Evolutionary conservation across 1,284 basidiomycete genomes (phyloP).

Genomic region (Heliocybe sulcata): DNA sequence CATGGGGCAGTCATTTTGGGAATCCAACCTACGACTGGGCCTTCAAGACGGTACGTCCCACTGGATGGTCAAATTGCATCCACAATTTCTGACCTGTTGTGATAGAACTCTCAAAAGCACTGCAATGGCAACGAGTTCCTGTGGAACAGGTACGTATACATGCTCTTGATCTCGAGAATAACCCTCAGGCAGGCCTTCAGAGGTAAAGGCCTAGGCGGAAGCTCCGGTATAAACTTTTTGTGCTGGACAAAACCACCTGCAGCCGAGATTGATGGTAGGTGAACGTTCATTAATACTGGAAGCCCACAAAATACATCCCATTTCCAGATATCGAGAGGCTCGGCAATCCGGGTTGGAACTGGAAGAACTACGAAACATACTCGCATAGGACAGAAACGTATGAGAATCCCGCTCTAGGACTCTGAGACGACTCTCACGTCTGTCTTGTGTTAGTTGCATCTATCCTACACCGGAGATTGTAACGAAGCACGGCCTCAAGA

Average conservation of each 20-base stretch:
- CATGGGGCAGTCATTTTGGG: slow-evolving; percentile 19
- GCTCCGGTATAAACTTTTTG: slow-evolving; percentile 11
- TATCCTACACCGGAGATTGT: slow-evolving; percentile 12
- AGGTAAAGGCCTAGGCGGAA: no score
- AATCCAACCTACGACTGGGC: slow-evolving; percentile 19
- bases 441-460: slow-evolving; percentile 12
- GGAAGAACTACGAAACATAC: slow-evolving; percentile 10
- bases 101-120: slow-evolving; percentile 7
- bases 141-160: slow-evolving; percentile 3
- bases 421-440: no score
- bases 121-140: background rate
- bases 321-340: slow-evolving; percentile 11
- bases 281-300: background rate
- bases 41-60: slow-evolving; percentile 18
- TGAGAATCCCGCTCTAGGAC: no score
- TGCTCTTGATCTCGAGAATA: background rate
- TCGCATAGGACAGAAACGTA: slow-evolving; percentile 10
- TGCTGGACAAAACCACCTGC: slow-evolving; percentile 10
- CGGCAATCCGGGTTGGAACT: slow-evolving; percentile 17
- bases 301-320: background rate
- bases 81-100: background rate
- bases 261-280: slow-evolving; percentile 9
- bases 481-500: slow-evolving; percentile 11
- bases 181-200: slow-evolving; percentile 6
- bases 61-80: background rate